A percentile compares a stretch with the other conserved stretches of the same genome.
Evolutionary conservation across 192 early-diverging fungal species (phyloP).

Genomic region (Lobosporangium transversale): DNA sequence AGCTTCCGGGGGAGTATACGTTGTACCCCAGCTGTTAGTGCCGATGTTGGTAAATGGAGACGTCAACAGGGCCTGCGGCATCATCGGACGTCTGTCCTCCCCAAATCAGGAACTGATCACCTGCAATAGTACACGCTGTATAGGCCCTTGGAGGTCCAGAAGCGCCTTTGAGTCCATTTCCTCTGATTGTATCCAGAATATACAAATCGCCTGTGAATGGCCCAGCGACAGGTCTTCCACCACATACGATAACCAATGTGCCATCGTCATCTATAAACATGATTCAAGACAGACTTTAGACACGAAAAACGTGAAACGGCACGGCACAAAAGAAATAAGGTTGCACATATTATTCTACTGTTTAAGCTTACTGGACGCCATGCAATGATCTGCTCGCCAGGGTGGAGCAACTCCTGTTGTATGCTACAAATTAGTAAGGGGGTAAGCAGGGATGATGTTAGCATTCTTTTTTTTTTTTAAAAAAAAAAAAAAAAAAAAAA

Average conservation of each 20-base stretch:
- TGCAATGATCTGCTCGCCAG: slow-evolving; percentile 38
- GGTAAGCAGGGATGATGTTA: not conserved
- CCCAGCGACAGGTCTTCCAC: slow-evolving; percentile 9
- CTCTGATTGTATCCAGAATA: slow-evolving; percentile 24
- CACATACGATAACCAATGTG: slow-evolving; percentile 19
- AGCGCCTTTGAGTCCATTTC: slow-evolving; percentile 13
- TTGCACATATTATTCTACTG: not conserved
- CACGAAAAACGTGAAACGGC: too few relatives aligned
- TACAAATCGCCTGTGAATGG: slow-evolving; percentile 18
- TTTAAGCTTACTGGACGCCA: slow-evolving; percentile 26
- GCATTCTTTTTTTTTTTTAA: too few relatives aligned
- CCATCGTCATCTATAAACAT: slow-evolving; percentile 32
- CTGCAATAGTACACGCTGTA: slow-evolving; percentile 28
- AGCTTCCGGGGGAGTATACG: slow-evolving; percentile 22
- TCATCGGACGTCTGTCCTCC: slow-evolving; percentile 9
- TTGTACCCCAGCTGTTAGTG: slow-evolving; percentile 17
- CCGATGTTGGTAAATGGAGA: slow-evolving; percentile 30
- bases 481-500: too few relatives aligned
- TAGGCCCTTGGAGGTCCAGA: slow-evolving; percentile 24
- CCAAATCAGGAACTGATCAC: slow-evolving; percentile 29
- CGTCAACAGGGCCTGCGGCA: not conserved
- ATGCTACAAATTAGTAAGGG: not conserved
- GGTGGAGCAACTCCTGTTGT: slow-evolving; percentile 16
- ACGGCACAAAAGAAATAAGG: too few relatives aligned
- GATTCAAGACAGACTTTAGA: too few relatives aligned